A percentile compares a stretch with the other conserved stretches of the same genome.
These are phyloP conservation scores for Wallacemonas sp. DNA, from an alignment of 208 protist species.

Conservation along the genomic window DNA sequence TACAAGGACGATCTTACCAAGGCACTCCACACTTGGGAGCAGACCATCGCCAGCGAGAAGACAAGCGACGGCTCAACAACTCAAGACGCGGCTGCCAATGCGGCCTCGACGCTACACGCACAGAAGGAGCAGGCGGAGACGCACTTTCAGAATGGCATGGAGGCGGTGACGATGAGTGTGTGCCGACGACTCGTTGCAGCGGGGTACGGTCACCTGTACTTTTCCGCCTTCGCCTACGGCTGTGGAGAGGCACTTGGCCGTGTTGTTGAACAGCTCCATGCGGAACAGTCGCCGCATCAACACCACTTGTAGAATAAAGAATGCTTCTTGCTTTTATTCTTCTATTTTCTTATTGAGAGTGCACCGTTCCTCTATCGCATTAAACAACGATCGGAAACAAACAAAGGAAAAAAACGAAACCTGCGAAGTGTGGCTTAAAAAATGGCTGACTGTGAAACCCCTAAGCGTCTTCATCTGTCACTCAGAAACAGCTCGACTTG, in stretches of 20 bases:
- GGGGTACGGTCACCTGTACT: constrained; percentile 37
- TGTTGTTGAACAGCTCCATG: constrained; percentile 22
- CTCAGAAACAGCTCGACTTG: too few species aligned
- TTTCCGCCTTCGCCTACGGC: constrained; percentile 39
- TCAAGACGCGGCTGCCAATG: not conserved
- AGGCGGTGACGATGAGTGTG: constrained; percentile 25
- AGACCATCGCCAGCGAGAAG: not conserved
- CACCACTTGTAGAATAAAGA: not conserved
- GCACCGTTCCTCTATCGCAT: too few species aligned
- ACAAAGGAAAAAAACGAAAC: too few species aligned
- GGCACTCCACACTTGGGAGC: not conserved
- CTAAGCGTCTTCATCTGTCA: too few species aligned
- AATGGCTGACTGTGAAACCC: too few species aligned
- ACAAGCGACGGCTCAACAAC: not conserved
- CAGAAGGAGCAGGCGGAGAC: constrained; percentile 29
- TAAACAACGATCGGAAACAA: too few species aligned
- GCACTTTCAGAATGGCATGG: constrained; percentile 23
- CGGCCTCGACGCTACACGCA: not conserved
- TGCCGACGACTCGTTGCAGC: constrained; percentile 15
- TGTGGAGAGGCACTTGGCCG: constrained; percentile 26
- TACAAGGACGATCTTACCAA: constrained; percentile 5
- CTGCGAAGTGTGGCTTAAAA: too few species aligned
- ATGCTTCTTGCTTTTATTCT: not conserved
- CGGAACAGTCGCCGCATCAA: not conserved
- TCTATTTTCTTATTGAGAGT: constrained; percentile 13